phyloP scores from a whole-genome alignment of 208 protist species.

The Wallacemonas sp. region DNA sequence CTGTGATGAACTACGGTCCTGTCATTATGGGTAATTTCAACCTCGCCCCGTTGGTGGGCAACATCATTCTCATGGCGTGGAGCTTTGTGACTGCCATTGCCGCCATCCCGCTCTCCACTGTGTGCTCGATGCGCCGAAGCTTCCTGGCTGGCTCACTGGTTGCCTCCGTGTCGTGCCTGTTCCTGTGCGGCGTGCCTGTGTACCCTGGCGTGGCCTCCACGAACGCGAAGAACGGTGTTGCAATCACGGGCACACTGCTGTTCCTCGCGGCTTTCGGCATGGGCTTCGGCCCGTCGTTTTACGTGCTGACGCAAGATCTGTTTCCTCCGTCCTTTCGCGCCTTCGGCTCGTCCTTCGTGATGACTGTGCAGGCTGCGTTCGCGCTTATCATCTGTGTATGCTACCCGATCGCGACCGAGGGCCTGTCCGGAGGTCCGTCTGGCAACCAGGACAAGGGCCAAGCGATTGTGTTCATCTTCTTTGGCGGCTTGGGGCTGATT shows the following conservation, averaged over 20 bases:
- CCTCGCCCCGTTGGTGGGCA: slow-evolving; percentile 65
- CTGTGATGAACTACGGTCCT: slow-evolving; percentile 86
- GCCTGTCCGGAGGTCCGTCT: slow-evolving; percentile 74
- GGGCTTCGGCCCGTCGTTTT: slow-evolving; percentile 76
- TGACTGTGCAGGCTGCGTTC: slow-evolving; percentile 74
- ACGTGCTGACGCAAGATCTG: slow-evolving; percentile 77
- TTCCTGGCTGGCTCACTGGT: slow-evolving; percentile 66
- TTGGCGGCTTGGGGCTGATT: slow-evolving; percentile 56
- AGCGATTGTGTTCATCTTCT: slow-evolving; percentile 86
- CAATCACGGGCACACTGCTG: slow-evolving; percentile 72
- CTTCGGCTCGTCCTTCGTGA: slow-evolving; percentile 55
- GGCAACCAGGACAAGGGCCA: slow-evolving; percentile 87
- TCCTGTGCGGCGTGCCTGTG: slow-evolving; percentile 79
- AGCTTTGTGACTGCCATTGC: slow-evolving; percentile 84
- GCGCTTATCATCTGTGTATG: slow-evolving; percentile 87
- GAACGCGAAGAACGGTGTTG: slow-evolving; percentile 58
- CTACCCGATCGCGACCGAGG: slow-evolving; percentile 80
- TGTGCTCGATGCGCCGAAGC: slow-evolving; percentile 71
- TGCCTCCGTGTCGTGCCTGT: slow-evolving; percentile 59
- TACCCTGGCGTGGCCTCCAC: slow-evolving; percentile 56
- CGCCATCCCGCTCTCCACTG: slow-evolving; percentile 60
- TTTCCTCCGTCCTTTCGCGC: slow-evolving; percentile 82
- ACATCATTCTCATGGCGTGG: slow-evolving; percentile 83
- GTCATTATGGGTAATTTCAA: slow-evolving; percentile 68
- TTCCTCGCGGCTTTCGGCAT: slow-evolving; percentile 81